Evolutionary conservation across 2,329 filamentous ascomycete genomes (phyloP), one percentile per base, ranked within the genome.

Genomic region (Tolypocladium paradoxum): DNA sequence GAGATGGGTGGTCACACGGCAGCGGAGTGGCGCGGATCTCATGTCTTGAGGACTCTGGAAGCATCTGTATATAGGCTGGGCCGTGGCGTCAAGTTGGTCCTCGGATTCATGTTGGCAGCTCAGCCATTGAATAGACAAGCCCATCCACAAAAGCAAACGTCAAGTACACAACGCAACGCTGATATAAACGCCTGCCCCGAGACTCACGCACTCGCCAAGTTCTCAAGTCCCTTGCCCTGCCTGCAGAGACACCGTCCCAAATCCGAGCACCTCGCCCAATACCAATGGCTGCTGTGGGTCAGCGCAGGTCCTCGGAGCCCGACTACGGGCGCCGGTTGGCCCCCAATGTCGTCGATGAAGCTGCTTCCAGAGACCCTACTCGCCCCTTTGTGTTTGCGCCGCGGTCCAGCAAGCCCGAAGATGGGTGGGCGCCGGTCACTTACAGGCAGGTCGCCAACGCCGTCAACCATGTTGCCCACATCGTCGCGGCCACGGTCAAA

Each of bases 331-430:
- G 50, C 34, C 61, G 62, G 8, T 52, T 62, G 4, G 7, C 62
- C 2, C 56, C 58, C 9, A 52, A 52, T 2, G 27, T 65, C 4
- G 54, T 65, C 5, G 61, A 64, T 35, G 55, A 63, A 27, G 53
- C 62, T 31, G 61, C 63, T 0, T 31, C 43, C 6, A 50, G 51
- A 1, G 60, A 65, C 2, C 64, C 63, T 1, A 33, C 49, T 6
- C 74, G 71, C 35, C 47, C 70, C 7, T 66, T 69, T 5, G 68
- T 72, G 55, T 74, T 73, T 54, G 48, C 70, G 12, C 49, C 68
- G 6, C 70, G 59, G 45, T 59, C 60, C 1, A 58, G 51, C 24
- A 56, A 57, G 3, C 54, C 58, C 3, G 52, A 54, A 20, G 57
- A 65, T 16, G 67, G 65, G 0, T 70, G 65, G 52, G 56, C 55